These are phyloP conservation scores for Coix lacrymajobi DNA, from an alignment of 176 grass and related monocot genomes.

Conservation along the genomic window DNA sequence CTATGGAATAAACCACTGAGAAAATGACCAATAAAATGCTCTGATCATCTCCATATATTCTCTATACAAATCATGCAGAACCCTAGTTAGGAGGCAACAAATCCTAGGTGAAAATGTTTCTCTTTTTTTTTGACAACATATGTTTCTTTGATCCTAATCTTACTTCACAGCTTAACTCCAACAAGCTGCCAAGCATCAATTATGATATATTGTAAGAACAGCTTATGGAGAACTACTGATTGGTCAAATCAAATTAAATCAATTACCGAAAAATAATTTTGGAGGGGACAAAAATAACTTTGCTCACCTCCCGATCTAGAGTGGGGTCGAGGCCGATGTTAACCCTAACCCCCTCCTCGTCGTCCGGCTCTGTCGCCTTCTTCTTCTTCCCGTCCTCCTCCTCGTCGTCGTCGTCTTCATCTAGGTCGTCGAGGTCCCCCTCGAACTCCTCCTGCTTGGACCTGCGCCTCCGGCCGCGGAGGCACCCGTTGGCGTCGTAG, in stretches of 20 bases:
- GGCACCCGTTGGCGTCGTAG: constrained; percentile 63
- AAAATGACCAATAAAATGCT: neutral
- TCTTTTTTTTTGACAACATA: too few species aligned
- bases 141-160: neutral
- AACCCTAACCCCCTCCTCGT: constrained; percentile 71
- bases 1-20: neutral
- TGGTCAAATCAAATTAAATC: neutral
- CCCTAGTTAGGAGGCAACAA: neutral
- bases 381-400: neutral
- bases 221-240: neutral
- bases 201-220: neutral
- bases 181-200: neutral
- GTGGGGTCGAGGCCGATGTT: constrained; percentile 89
- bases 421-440: constrained; percentile 36
- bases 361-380: constrained; percentile 25
- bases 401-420: constrained; percentile 25
- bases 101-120: neutral
- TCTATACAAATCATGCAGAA: neutral
- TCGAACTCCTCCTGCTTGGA: constrained; percentile 37
- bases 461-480: constrained; percentile 46
- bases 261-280: too few species aligned
- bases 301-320: constrained; percentile 78
- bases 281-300: too few species aligned
- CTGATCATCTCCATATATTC: neutral
- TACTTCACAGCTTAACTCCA: neutral